Percentiles rank a stretch among this genome's conserved stretches.
Conservation (phyloP, 176 grass and related monocot genomes). For the Tuctoria greenei region DNA sequence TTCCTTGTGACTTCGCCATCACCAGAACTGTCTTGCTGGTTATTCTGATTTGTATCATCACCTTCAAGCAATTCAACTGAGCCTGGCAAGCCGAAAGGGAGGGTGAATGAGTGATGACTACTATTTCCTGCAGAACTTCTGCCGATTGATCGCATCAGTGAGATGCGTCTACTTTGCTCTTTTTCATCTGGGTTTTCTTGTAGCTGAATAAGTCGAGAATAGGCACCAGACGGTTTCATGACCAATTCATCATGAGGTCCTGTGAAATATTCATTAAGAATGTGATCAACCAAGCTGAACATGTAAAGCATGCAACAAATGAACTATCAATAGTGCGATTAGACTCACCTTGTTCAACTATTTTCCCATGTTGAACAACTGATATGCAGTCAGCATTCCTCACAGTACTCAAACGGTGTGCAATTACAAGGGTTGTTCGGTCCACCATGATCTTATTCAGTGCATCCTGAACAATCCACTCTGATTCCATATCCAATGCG, state of each 20-base stretch:
- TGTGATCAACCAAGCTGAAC: background rate
- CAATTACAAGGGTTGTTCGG: conserved; percentile 80
- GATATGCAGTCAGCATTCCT: conserved; percentile 68
- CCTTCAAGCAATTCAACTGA: conserved; percentile 36
- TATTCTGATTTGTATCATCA: conserved; percentile 15
- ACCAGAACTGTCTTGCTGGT: conserved; percentile 20
- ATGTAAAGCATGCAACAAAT: background rate
- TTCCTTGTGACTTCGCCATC: conserved; percentile 43
- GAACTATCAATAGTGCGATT: background rate
- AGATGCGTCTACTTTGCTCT: conserved; percentile 43
- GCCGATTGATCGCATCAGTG: conserved; percentile 54
- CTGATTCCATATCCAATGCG: conserved; percentile 67
- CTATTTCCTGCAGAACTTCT: conserved; percentile 54
- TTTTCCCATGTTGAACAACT: conserved; percentile 66
- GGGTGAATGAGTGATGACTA: conserved; percentile 45
- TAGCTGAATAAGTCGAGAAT: conserved; percentile 59
- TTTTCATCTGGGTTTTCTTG: conserved; percentile 47
- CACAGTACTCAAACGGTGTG: conserved; percentile 80
- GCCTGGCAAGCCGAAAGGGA: conserved; percentile 36
- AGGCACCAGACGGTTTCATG: conserved; percentile 68
- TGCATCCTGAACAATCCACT: conserved; percentile 68
- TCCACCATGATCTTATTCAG: conserved; percentile 69
- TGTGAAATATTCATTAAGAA: conserved; percentile 23
- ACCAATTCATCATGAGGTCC: conserved; percentile 74
- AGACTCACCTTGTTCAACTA: conserved; percentile 70